A percentile compares a stretch with the other conserved stretches of the same genome.
phyloP scores from a whole-genome alignment of 148 eudicot genomes.

The Fallopia convolvulus region DNA sequence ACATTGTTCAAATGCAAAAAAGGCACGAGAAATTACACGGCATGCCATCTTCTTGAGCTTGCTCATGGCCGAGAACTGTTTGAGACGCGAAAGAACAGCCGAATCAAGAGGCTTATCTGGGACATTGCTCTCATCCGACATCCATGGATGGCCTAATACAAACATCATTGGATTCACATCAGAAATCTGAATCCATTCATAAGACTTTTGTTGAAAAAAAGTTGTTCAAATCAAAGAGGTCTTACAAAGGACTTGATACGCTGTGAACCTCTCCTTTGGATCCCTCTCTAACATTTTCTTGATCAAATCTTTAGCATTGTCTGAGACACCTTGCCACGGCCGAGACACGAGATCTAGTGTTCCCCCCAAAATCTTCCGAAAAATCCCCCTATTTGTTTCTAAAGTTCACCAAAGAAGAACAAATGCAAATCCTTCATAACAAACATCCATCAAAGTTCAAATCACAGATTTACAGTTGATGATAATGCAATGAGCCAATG shows the following conservation, averaged over 20 bases:
- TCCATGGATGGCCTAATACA: slow-evolving; percentile 74
- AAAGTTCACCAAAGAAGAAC: not conserved
- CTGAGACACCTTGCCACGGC: slow-evolving; percentile 74
- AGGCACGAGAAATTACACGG: slow-evolving; percentile 36
- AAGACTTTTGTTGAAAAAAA: not conserved
- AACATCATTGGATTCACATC: slow-evolving; percentile 7
- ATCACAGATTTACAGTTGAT: slow-evolving; percentile 19
- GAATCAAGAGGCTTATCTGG: slow-evolving; percentile 77
- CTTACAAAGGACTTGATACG: slow-evolving; percentile 65
- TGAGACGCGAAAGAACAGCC: slow-evolving; percentile 61
- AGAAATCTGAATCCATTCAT: not conserved
- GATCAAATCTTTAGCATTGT: slow-evolving; percentile 59
- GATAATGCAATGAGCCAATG: not conserved
- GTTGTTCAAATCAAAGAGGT: not conserved
- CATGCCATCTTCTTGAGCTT: slow-evolving; percentile 86
- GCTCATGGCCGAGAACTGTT: slow-evolving; percentile 76
- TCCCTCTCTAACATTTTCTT: slow-evolving; percentile 52
- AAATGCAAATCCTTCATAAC: not conserved
- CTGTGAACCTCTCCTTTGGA: slow-evolving; percentile 52
- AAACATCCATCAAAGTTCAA: not conserved
- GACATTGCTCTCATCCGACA: slow-evolving; percentile 55
- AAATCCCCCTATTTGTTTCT: slow-evolving; percentile 76
- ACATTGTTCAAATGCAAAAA: not conserved
- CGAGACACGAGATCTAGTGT: slow-evolving; percentile 44
- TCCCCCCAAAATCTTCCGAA: slow-evolving; percentile 56